Evolutionary conservation across 331 rosid genomes (phyloP), one percentile per base, ranked within the genome.

Genomic region (Cydonia oblonga): DNA sequence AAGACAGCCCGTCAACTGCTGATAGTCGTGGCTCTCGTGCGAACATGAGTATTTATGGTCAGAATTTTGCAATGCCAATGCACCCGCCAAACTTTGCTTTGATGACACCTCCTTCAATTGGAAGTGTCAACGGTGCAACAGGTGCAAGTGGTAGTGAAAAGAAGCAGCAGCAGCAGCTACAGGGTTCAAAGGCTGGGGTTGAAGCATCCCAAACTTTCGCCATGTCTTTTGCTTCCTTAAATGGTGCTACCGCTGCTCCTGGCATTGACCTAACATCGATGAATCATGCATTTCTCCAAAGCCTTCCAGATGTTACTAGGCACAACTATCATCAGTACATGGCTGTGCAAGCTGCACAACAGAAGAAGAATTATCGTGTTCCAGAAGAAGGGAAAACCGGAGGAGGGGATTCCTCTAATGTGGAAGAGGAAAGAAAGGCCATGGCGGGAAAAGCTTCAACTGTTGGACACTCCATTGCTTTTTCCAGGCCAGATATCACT

Each of bases 1-100:
- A 89, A 83, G 97, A 95, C 54, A 91, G 96, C 82, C 99, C 99
- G 1, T 91, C 96, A 1, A 80, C 97, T 61, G 93, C 96, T 30
- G 99, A 95, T 63, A 91, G 93, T 61, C 88, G 96, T 26, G 76
- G 80, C 3, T 60, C 88, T 68, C 90, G 96, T 0, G 79, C 85
- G 0, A 68, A 86, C 53, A 79, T 86, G 93, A 89, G 70, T 66
- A 75, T 90, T 30, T 95, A 95, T 75, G 87, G 93, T 33, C 96
- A 76, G 51, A 91, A 86, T 76, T 89, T 86, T 76, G 75, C 93
- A 62, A 83, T 91, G 91, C 92, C 96, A 10, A 81, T 91, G 78
- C 96, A 82, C 59, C 77, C 90, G 1, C 85, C 90, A 0, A 95
- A 87, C 72, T 95, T 89, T 71, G 85, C 96, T 75, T 30, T 88